These are phyloP conservation scores for Ustulina deusta DNA, from an alignment of 2,329 filamentous ascomycete species.

Conservation along the genomic window DNA sequence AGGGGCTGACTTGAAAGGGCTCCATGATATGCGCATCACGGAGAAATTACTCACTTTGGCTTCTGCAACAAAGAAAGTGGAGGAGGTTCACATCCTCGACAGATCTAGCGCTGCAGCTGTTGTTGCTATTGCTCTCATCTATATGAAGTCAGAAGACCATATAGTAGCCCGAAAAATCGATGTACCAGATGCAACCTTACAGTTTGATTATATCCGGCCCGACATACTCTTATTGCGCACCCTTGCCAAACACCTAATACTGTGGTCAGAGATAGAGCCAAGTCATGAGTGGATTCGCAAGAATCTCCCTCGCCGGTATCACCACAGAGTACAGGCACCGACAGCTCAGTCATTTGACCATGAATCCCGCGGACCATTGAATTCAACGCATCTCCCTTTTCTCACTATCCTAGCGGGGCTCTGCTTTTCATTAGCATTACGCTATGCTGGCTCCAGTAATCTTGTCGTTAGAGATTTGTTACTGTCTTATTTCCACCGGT, in stretches of 20 bases:
- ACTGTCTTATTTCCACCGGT: slow-evolving; percentile 85
- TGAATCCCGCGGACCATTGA: slow-evolving; percentile 59
- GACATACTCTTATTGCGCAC: slow-evolving; percentile 93
- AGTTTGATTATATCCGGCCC: slow-evolving; percentile 95
- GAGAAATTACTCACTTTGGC: slow-evolving; percentile 89
- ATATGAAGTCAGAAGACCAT: slow-evolving; percentile 94
- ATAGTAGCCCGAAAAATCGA: slow-evolving; percentile 92
- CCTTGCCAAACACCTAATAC: slow-evolving; percentile 87
- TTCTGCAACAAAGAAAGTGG: slow-evolving; percentile 88
- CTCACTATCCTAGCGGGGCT: slow-evolving; percentile 92
- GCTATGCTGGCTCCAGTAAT: slow-evolving; percentile 80
- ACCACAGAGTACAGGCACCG: slow-evolving; percentile 67
- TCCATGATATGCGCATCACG: slow-evolving; percentile 93
- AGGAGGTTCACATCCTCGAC: slow-evolving; percentile 92
- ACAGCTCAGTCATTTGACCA: slow-evolving; percentile 61
- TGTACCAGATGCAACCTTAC: slow-evolving; percentile 86
- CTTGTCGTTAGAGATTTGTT: slow-evolving; percentile 81
- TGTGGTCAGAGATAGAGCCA: slow-evolving; percentile 87
- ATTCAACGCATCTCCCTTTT: slow-evolving; percentile 87
- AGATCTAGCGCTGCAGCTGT: slow-evolving; percentile 94
- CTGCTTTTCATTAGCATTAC: slow-evolving; percentile 81
- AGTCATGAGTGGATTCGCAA: slow-evolving; percentile 79
- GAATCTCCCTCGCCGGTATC: slow-evolving; percentile 79
- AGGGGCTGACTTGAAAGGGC: slow-evolving; percentile 85
- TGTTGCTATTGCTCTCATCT: slow-evolving; percentile 89